These are phyloP conservation scores for Athelia psychrophila DNA, from an alignment of 1,284 basidiomycete genomes.

Conservation along the genomic window DNA sequence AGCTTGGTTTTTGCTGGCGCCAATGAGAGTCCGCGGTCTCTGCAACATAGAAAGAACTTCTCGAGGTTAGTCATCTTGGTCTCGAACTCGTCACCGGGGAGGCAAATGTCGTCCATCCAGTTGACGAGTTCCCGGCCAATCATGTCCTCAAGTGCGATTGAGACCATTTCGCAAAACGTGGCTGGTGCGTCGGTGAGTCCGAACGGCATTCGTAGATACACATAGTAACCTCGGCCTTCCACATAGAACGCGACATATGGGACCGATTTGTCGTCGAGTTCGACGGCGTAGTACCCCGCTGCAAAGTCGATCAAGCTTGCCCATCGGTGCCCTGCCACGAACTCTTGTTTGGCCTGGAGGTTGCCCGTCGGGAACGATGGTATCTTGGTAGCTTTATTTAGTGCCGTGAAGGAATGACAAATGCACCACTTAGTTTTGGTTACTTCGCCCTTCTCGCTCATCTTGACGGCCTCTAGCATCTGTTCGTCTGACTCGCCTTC, in stretches of 20 bases:
- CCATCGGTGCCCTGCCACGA: constrained; percentile 12
- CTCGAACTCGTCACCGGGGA: constrained; percentile 9
- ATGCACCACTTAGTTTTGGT: not conserved
- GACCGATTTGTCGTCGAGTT: constrained; percentile 6
- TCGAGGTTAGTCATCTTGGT: not conserved
- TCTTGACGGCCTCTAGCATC: not conserved
- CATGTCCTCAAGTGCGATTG: constrained; percentile 10
- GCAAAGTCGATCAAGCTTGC: constrained; percentile 10
- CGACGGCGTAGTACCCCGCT: constrained; percentile 14
- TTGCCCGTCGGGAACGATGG: constrained; percentile 11
- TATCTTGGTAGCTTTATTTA: constrained; percentile 1
- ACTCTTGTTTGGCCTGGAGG: constrained; percentile 12
- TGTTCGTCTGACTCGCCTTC: not conserved
- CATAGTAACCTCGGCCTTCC: constrained; percentile 15
- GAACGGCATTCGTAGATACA: constrained; percentile 11
- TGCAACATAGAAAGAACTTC: not conserved
- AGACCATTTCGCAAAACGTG: constrained; percentile 11
- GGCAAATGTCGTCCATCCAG: constrained; percentile 14
- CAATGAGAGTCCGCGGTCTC: not conserved
- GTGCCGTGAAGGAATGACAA: not conserved
- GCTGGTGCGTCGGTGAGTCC: constrained; percentile 14
- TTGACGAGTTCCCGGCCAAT: constrained; percentile 8
- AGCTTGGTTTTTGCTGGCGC: constrained; percentile 4
- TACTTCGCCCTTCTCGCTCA: not conserved
- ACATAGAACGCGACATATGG: constrained; percentile 15